A percentile compares a stretch with the other conserved stretches of the same genome.
Evolutionary conservation across 768 basidiomycete genomes (phyloP).

Genomic region (Naganishia kalamii): DNA sequence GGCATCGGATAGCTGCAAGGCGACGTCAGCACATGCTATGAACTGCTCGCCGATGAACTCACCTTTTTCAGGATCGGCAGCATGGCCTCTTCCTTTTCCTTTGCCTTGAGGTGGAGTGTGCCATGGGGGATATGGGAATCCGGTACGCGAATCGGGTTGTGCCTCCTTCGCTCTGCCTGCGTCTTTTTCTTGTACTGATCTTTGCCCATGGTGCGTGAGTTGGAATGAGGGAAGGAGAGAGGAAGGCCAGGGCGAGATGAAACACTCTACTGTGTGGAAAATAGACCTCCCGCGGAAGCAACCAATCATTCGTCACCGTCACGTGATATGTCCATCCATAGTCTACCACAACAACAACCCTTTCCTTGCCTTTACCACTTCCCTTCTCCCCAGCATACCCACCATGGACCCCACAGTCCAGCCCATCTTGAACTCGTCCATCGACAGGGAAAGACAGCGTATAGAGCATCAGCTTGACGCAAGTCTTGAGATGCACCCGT

Average conservation of each 20-base stretch:
- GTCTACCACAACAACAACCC: neutral
- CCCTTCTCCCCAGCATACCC: conserved; percentile 50
- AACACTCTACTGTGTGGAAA: neutral
- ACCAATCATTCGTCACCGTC: neutral
- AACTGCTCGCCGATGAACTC: conserved; percentile 15
- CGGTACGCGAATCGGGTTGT: conserved; percentile 87
- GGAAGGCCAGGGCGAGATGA: neutral
- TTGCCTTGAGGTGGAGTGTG: conserved; percentile 55
- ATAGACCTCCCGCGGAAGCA: neutral
- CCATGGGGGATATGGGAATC: conserved; percentile 85
- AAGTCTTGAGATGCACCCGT: neutral
- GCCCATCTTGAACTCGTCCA: conserved; percentile 46
- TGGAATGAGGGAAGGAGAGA: conserved; percentile 27
- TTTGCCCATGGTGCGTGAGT: conserved; percentile 67
- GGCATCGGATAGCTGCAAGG: conserved; percentile 39
- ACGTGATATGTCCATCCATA: neutral
- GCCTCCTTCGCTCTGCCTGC: conserved; percentile 65
- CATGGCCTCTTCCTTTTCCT: conserved; percentile 69
- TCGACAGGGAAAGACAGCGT: conserved; percentile 5
- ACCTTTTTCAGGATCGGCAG: conserved; percentile 90
- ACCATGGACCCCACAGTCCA: conserved; percentile 57
- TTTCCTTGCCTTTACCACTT: conserved; percentile 35
- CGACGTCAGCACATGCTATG: neutral
- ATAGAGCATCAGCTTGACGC: conserved; percentile 5
- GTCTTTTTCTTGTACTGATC: conserved; percentile 68